Evolutionary conservation across 768 basidiomycete genomes (phyloP), one percentile per base, ranked within the genome.

Genomic region (Rhodotorula paludigena): DNA sequence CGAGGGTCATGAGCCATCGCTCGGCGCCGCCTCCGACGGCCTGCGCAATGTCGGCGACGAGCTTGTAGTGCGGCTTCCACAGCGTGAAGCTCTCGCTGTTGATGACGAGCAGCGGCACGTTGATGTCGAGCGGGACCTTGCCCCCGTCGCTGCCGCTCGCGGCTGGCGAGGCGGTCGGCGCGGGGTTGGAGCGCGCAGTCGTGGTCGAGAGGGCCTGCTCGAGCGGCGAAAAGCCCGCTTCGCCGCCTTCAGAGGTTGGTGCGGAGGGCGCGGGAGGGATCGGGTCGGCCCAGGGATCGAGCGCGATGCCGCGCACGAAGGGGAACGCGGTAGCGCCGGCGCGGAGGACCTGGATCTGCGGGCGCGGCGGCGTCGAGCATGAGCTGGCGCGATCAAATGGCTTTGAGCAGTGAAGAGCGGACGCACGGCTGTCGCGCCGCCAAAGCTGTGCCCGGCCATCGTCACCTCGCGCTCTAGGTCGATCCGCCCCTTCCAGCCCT

Each of bases 241-340:
- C 41, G 11, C 20, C 41, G 41, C 41, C 20, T 42, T 42, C 20
- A 20, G 12, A 42, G 20, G 41, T 11, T 42, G 12, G 41, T 42
- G 51, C 9, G 16, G 42, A 44, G 20, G 41, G 53, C 0, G 54
- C 59, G 32, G 65, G 62, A 23, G 65, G 70, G 32, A 72, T 56
- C 8, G 89, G 88, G 63, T 91, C 89, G 14, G 91, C 78, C 90
- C 90, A 92, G 28, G 90, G 90, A 78, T 92, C 90, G 25, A 89
- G 82, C 30, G 87, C 80, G 30, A 92, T 75, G 15, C 82, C 84
- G 54, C 83, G 82, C 11, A 80, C 77, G 57, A 88, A 78, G 0
- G 86, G 86, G 61, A 90, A 80, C 5, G 75, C 52, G 63, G 82
- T 79, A 5, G 77, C 77, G 35, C 77, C 76, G 1, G 63, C 63